Evolutionary conservation across 371 early-diverging fungal species (phyloP).

Genomic region (Mortierella polycephala): DNA sequence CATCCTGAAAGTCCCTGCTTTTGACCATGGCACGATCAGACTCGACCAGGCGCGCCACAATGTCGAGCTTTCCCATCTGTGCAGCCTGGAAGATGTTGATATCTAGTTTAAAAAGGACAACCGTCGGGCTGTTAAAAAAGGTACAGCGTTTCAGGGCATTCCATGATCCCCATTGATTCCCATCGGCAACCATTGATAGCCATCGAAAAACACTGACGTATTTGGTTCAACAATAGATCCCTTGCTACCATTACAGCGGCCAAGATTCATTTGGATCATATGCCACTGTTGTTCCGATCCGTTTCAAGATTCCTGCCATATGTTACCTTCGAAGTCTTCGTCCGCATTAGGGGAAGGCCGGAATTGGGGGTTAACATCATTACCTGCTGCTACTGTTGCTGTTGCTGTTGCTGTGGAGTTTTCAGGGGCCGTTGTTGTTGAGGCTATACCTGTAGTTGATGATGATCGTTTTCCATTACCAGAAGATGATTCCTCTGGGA

Average conservation of each 20-base stretch:
- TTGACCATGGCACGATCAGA: constrained; percentile 59
- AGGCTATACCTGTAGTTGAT: too few species aligned
- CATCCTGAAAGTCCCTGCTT: constrained; percentile 72
- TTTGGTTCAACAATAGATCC: too few species aligned
- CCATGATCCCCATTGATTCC: background rate
- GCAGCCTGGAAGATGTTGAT: constrained; percentile 74
- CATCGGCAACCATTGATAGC: background rate
- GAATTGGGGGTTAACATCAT: constrained; percentile 46
- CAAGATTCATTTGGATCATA: too few species aligned
- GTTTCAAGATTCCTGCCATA: background rate
- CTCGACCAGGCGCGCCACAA: constrained; percentile 64
- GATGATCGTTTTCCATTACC: too few species aligned
- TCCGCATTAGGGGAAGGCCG: constrained; percentile 37
- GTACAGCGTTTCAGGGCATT: background rate
- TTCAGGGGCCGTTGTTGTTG: too few species aligned
- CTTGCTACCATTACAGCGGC: background rate
- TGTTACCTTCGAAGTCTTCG: constrained; percentile 47
- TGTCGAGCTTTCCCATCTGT: constrained; percentile 70
- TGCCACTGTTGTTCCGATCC: background rate
- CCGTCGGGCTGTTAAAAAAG: background rate
- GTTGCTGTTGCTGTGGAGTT: background rate
- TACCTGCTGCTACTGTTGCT: background rate
- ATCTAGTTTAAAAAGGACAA: constrained; percentile 39
- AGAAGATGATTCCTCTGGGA: too few species aligned
- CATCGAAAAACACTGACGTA: too few species aligned